phyloP scores from a whole-genome alignment of 257 asterid species.

The Orobanche coerulescens region DNA sequence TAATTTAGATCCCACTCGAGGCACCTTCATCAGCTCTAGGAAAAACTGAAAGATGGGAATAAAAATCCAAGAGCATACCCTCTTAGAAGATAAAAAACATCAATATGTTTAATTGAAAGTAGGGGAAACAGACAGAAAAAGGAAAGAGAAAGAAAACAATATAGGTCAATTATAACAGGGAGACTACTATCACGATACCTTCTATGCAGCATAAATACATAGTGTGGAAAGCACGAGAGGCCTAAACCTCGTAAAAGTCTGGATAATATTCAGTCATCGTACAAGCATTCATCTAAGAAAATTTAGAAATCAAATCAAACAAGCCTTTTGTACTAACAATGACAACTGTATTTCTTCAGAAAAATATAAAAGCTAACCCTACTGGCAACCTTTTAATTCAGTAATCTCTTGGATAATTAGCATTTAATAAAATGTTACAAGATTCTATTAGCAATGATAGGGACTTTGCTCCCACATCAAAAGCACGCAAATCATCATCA shows the following conservation, averaged over 20 bases:
- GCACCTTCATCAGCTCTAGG: constrained; percentile 99
- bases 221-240: neutral
- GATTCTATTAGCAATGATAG: no score
- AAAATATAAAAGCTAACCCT: no score
- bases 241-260: constrained; percentile 2
- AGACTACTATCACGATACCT: constrained; percentile 6
- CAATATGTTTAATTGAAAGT: neutral
- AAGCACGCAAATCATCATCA: constrained; percentile 17
- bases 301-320: no score
- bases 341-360: no score
- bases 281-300: no score
- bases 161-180: neutral
- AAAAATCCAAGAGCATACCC: constrained; percentile 17
- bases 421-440: no score
- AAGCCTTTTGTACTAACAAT: no score
- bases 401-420: no score
- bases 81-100: constrained; percentile 2
- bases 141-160: neutral
- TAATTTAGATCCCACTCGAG: constrained; percentile 91
- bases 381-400: no score
- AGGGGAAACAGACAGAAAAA: neutral
- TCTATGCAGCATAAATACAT: neutral
- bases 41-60: constrained; percentile 64
- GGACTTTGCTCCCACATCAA: no score
- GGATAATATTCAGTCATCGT: no score